A percentile compares a stretch with the other conserved stretches of the same genome.
Conservation (phyloP, 2,329 filamentous ascomycete species). For the Madurella mycetomatis region DNA sequence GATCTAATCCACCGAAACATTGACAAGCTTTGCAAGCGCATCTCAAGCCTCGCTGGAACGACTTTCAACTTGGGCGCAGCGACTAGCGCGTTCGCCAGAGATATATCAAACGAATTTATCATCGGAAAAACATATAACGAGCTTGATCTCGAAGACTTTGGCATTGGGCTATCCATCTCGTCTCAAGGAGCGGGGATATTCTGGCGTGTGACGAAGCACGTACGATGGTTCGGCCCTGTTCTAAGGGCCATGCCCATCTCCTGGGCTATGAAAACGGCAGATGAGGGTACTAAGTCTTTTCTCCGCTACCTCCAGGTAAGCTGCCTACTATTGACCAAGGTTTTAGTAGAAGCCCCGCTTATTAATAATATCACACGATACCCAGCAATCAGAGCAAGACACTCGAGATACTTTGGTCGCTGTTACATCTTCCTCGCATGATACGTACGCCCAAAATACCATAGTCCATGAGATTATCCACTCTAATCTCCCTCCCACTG, state of each 20-base stretch:
- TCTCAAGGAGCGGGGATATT: slow-evolving; percentile 9
- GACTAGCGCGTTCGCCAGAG: slow-evolving; percentile 14
- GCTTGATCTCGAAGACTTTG: slow-evolving; percentile 17
- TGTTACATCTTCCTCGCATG: neutral
- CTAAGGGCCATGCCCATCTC: slow-evolving; percentile 15
- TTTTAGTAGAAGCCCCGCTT: too few relatives aligned
- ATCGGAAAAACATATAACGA: slow-evolving; percentile 14
- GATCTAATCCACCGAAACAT: neutral
- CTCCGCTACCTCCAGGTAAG: slow-evolving; percentile 7
- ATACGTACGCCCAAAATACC: slow-evolving; percentile 18
- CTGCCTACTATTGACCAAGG: too few relatives aligned
- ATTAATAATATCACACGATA: too few relatives aligned
- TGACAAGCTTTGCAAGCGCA: slow-evolving; percentile 10
- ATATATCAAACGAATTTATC: slow-evolving; percentile 18
- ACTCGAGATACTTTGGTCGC: neutral
- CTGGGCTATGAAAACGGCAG: slow-evolving; percentile 9
- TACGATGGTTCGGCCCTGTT: slow-evolving; percentile 19
- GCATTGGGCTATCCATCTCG: slow-evolving; percentile 7
- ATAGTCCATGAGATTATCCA: slow-evolving; percentile 32
- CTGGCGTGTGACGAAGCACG: slow-evolving; percentile 21
- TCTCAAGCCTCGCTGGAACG: neutral
- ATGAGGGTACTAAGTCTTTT: slow-evolving; percentile 5
- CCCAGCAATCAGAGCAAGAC: neutral
- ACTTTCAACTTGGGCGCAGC: slow-evolving; percentile 17
- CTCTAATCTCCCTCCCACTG: slow-evolving; percentile 30